These are phyloP conservation scores for Saccharomyces eubayanus DNA, from an alignment of 805 yeast genomes.

Conservation along the genomic window DNA sequence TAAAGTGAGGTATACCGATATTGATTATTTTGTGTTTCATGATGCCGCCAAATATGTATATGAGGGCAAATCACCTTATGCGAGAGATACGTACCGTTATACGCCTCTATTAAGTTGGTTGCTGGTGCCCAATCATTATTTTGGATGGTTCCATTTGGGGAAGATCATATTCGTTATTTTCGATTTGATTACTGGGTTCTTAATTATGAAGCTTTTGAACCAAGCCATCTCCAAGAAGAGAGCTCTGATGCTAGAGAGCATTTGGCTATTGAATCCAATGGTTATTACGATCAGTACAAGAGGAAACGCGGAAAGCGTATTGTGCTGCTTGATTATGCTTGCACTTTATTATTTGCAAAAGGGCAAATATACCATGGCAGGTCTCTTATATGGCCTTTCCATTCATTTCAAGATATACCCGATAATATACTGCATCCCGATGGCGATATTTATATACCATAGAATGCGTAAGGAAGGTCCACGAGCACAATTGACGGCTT, in stretches of 20 bases:
- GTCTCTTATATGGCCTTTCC: slow-evolving; percentile 59
- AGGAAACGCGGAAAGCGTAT: slow-evolving; percentile 85
- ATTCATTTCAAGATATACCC: slow-evolving; percentile 92
- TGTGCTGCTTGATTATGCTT: slow-evolving; percentile 67
- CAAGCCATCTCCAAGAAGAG: not conserved
- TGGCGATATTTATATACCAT: slow-evolving; percentile 37
- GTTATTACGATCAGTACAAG: slow-evolving; percentile 87
- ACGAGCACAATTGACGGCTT: slow-evolving; percentile 32
- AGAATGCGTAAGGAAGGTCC: slow-evolving; percentile 13
- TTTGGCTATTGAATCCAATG: slow-evolving; percentile 94
- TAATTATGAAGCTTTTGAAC: slow-evolving; percentile 40
- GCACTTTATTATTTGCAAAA: slow-evolving; percentile 41
- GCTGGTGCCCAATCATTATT: slow-evolving; percentile 54
- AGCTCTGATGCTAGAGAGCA: slow-evolving; percentile 37
- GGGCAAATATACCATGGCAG: slow-evolving; percentile 30
- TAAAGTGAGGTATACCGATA: slow-evolving; percentile 83
- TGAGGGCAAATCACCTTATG: slow-evolving; percentile 59
- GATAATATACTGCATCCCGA: slow-evolving; percentile 67
- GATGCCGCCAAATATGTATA: slow-evolving; percentile 78
- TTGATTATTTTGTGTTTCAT: slow-evolving; percentile 87
- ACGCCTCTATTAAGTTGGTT: slow-evolving; percentile 88
- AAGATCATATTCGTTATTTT: slow-evolving; percentile 68
- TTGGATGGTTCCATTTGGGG: slow-evolving; percentile 57
- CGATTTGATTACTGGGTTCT: slow-evolving; percentile 72
- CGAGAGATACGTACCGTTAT: slow-evolving; percentile 82